A percentile compares a stretch with the other conserved stretches of the same genome.
Conservation (phyloP, 1,139 yeast genomes). For the Saccharomyces pastorianus region DNA sequence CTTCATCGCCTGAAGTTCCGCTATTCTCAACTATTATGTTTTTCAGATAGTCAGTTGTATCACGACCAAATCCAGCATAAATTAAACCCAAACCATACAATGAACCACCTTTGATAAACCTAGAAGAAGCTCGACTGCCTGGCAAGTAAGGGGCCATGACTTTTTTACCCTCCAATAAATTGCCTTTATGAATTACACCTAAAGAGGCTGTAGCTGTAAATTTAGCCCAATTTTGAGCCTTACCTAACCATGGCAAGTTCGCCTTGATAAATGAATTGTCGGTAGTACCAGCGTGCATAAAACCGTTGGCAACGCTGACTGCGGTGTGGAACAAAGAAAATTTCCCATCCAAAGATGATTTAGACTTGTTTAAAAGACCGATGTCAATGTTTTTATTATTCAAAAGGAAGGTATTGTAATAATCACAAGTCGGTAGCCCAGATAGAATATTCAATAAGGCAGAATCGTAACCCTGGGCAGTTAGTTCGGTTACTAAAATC, state of each 20-base stretch:
- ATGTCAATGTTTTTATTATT: slow-evolving; percentile 85
- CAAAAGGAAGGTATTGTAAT: slow-evolving; percentile 78
- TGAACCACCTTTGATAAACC: slow-evolving; percentile 94
- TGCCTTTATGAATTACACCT: slow-evolving; percentile 95
- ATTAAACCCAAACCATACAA: slow-evolving; percentile 87
- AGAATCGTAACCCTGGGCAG: slow-evolving; percentile 37
- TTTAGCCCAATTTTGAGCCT: slow-evolving; percentile 97
- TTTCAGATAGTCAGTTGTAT: slow-evolving; percentile 73
- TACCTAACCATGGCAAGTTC: slow-evolving; percentile 91
- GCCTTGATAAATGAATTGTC: slow-evolving; percentile 88
- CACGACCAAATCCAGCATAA: slow-evolving; percentile 86
- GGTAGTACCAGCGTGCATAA: slow-evolving; percentile 94
- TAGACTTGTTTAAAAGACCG: slow-evolving; percentile 72
- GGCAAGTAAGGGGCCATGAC: slow-evolving; percentile 89
- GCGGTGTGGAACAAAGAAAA: slow-evolving; percentile 93
- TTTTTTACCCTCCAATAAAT: slow-evolving; percentile 80
- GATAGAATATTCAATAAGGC: slow-evolving; percentile 65
- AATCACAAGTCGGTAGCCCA: slow-evolving; percentile 93
- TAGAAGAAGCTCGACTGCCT: slow-evolving; percentile 60
- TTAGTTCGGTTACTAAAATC: slow-evolving; percentile 44
- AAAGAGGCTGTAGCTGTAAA: slow-evolving; percentile 96
- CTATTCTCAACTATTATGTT: slow-evolving; percentile 64
- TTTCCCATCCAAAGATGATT: slow-evolving; percentile 78
- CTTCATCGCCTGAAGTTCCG: slow-evolving; percentile 58
- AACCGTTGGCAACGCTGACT: slow-evolving; percentile 89